Percentiles rank a stretch among this genome's conserved stretches.
These are phyloP conservation scores for Cyclotella cryptica DNA, from an alignment of 108 stramenopile genomes.

Conservation along the genomic window DNA sequence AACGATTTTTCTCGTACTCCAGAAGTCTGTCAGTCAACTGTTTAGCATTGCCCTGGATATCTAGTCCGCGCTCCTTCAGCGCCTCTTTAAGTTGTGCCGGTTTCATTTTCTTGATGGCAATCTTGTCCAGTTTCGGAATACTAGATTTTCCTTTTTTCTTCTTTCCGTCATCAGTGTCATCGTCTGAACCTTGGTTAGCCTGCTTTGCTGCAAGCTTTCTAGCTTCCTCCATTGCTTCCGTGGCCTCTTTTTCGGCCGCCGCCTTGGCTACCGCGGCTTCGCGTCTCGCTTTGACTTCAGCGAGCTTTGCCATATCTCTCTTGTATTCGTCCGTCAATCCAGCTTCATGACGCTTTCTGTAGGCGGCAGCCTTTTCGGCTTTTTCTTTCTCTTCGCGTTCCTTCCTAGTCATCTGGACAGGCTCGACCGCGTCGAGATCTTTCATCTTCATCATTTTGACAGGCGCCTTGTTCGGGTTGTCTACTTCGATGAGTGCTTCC, in stretches of 20 bases:
- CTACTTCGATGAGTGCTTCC: constrained; percentile 56
- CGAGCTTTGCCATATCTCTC: constrained; percentile 86
- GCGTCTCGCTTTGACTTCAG: constrained; percentile 76
- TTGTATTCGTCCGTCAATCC: constrained; percentile 89
- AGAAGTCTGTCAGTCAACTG: constrained; percentile 68
- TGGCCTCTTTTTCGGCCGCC: constrained; percentile 67
- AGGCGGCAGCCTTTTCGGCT: constrained; percentile 62
- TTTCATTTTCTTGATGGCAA: constrained; percentile 92
- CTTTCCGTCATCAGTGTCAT: constrained; percentile 55
- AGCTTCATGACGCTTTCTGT: constrained; percentile 59
- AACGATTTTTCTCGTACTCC: constrained; percentile 81
- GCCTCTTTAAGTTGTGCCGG: constrained; percentile 89
- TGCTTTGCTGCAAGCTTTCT: constrained; percentile 53
- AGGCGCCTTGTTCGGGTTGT: constrained; percentile 56
- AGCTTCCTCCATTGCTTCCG: constrained; percentile 58
- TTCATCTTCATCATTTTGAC: constrained; percentile 50
- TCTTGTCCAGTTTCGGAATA: constrained; percentile 86
- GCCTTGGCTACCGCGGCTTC: constrained; percentile 67
- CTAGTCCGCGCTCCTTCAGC: constrained; percentile 81
- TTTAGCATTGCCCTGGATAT: constrained; percentile 90
- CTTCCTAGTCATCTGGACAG: constrained; percentile 50
- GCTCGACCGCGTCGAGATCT: constrained; percentile 34
- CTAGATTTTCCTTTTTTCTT: constrained; percentile 59
- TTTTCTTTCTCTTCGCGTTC: constrained; percentile 65
- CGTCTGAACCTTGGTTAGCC: constrained; percentile 43